Conservation (phyloP, 331 rosid genomes). For the Dryas integrifolia region DNA sequence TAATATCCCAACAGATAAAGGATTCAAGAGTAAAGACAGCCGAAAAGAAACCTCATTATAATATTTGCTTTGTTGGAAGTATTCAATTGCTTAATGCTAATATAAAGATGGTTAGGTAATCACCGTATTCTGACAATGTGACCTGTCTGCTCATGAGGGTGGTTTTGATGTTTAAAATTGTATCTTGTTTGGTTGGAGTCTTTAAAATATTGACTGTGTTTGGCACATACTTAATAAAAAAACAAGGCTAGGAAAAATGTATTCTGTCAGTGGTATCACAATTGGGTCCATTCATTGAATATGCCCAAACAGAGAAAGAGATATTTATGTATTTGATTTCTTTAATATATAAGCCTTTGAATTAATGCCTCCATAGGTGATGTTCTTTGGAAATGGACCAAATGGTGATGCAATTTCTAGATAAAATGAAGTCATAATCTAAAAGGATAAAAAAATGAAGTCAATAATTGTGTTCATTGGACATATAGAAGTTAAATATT, state of each 20-base stretch:
- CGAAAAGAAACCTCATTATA: neutral
- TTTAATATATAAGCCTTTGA: neutral
- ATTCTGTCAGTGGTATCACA: neutral
- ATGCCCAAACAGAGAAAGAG: neutral
- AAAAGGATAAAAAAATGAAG: neutral
- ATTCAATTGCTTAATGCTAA: neutral
- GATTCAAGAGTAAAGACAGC: neutral
- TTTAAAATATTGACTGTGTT: neutral
- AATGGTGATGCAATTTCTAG: neutral
- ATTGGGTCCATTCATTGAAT: neutral
- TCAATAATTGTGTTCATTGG: neutral
- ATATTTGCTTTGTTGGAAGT: constrained; percentile 10
- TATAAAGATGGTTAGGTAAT: constrained; percentile 2
- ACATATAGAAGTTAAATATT: neutral
- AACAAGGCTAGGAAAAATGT: neutral
- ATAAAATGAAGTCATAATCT: neutral
- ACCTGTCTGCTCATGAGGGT: neutral
- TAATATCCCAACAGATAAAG: neutral
- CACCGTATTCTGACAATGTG: neutral
- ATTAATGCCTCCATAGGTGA: neutral
- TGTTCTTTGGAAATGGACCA: neutral
- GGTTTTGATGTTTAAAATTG: neutral
- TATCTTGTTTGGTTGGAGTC: neutral
- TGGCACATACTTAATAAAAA: neutral
- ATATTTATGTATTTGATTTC: neutral